Percentiles rank a stretch among this genome's conserved stretches.
Evolutionary conservation across 441 rosid species (phyloP).

Genomic region (Flueggea neowawraea): DNA sequence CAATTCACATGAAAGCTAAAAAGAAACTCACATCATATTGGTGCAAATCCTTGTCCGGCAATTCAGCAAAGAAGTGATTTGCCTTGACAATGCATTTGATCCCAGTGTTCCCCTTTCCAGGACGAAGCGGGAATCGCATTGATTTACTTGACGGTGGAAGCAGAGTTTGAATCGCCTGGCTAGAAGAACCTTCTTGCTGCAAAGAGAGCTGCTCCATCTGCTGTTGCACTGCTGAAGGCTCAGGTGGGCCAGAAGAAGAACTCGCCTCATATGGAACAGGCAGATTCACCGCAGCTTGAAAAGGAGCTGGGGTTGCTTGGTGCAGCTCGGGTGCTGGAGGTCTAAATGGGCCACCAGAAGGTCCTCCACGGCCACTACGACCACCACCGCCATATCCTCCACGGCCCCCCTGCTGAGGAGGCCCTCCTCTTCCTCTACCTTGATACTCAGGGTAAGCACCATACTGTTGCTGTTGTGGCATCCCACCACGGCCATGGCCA

Average conservation of each 20-base stretch:
- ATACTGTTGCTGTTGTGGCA: slow-evolving; percentile 53
- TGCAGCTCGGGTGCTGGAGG: slow-evolving; percentile 88
- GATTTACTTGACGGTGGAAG: slow-evolving; percentile 74
- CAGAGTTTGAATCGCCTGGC: slow-evolving; percentile 54
- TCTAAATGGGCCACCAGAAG: slow-evolving; percentile 56
- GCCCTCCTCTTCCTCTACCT: slow-evolving; percentile 75
- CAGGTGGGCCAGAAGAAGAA: slow-evolving; percentile 47
- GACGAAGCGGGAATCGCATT: slow-evolving; percentile 79
- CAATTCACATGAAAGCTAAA: slow-evolving; percentile 10
- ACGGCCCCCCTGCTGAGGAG: slow-evolving; percentile 61
- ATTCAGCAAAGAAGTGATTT: slow-evolving; percentile 88
- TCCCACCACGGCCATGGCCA: slow-evolving; percentile 62
- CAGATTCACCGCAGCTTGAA: slow-evolving; percentile 58
- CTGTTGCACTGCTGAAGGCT: slow-evolving; percentile 31
- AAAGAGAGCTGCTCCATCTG: slow-evolving; percentile 52
- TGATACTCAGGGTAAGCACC: slow-evolving; percentile 59
- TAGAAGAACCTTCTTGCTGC: slow-evolving; percentile 44
- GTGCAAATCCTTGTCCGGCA: slow-evolving; percentile 93
- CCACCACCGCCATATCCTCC: slow-evolving; percentile 56
- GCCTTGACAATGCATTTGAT: slow-evolving; percentile 79
- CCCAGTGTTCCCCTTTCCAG: slow-evolving; percentile 75
- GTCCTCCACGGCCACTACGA: slow-evolving; percentile 25
- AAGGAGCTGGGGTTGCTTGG: slow-evolving; percentile 79
- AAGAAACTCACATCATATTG: slow-evolving; percentile 83
- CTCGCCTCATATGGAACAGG: slow-evolving; percentile 47